Percentiles rank a stretch among this genome's conserved stretches.
Evolutionary conservation across 345 rosid genomes (phyloP).

Genomic region (Acer campestre): DNA sequence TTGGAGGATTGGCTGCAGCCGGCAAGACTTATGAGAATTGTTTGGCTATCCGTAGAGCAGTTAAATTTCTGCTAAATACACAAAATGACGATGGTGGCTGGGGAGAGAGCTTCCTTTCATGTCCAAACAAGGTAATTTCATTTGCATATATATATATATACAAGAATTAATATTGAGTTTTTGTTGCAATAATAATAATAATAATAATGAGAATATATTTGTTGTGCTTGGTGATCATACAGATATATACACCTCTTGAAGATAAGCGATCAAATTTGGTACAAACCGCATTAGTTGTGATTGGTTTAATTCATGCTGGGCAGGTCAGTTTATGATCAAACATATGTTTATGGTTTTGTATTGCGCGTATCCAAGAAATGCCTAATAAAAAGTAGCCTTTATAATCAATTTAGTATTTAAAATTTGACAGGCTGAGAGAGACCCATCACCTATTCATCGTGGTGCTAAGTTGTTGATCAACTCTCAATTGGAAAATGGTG

Average conservation of each 20-base stretch:
- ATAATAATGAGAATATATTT: background rate
- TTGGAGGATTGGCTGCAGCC: slow-evolving; percentile 41
- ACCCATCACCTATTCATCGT: slow-evolving; percentile 61
- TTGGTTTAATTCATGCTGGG: slow-evolving; percentile 51
- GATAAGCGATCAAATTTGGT: slow-evolving; percentile 53
- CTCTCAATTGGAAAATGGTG: slow-evolving; percentile 64
- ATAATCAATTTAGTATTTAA: too few species aligned
- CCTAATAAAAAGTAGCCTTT: too few species aligned
- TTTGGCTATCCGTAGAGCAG: slow-evolving; percentile 32
- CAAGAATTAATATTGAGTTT: too few species aligned
- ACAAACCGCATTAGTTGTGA: slow-evolving; percentile 54
- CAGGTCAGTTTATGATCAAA: slow-evolving; percentile 39
- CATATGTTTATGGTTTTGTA: too few species aligned
- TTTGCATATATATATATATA: background rate
- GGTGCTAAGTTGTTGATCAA: slow-evolving; percentile 71
- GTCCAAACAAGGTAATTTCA: slow-evolving; percentile 36
- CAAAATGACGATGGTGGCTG: slow-evolving; percentile 49
- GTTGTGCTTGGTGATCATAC: background rate
- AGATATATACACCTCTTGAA: slow-evolving; percentile 51
- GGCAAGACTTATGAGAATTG: slow-evolving; percentile 41
- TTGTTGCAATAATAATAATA: too few species aligned
- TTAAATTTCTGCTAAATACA: slow-evolving; percentile 37
- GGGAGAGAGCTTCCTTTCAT: slow-evolving; percentile 55
- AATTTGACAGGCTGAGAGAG: slow-evolving; percentile 43
- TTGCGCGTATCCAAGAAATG: too few species aligned